Evolutionary conservation across 495 filamentous ascomycete species (phyloP), one percentile per base, ranked within the genome.

Genomic region (Tuber brumale): DNA sequence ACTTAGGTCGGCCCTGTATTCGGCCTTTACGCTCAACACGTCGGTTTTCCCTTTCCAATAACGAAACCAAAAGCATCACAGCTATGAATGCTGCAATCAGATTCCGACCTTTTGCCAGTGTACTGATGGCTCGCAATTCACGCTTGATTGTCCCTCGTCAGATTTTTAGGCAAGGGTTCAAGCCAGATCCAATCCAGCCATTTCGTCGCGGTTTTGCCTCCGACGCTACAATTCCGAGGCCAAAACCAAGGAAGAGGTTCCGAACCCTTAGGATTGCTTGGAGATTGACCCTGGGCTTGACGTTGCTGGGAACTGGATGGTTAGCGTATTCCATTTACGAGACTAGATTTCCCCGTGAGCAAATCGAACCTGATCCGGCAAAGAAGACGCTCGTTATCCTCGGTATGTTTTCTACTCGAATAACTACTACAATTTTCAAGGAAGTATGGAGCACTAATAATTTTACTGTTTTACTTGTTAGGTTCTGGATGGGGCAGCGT

Each of bases 311-410:
- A 73, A 83, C 90, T 51, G 92, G 85, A 70, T 92, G 90, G 77
- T 84, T 95, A 72, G 90, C 89, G 73, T 97, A 94, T 84, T 89
- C 89, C 79, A 91, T 97, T 83, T 97, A 93, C 84, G 85, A 89
- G 44, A 89, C 92, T 78, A 90, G 94, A 75, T 88, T 94, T 84
- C 95, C 95, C 10, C 88, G 88, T 27, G 91, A 95, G 45, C 95
- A 98, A 86, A 85, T 87, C 57, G 88, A 89, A 74, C 90, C 93
- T 43, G 94, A 97, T 85, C 91, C 94, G 76, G 85, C 82, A 72
- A 99, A 98, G 93, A 98, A 98, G 88, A 99, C 94, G 35, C 88
- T 99, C 43, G 96, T 99, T 23, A 90, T 99, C 82, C 88, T 99
- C 57, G 95, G 95, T 97, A 89, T 85, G 90, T 71, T 39, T 57